Base-by-base conservation (phyloP, 805 yeast genomes). In the Starmerella khaoyaiensis region DNA sequence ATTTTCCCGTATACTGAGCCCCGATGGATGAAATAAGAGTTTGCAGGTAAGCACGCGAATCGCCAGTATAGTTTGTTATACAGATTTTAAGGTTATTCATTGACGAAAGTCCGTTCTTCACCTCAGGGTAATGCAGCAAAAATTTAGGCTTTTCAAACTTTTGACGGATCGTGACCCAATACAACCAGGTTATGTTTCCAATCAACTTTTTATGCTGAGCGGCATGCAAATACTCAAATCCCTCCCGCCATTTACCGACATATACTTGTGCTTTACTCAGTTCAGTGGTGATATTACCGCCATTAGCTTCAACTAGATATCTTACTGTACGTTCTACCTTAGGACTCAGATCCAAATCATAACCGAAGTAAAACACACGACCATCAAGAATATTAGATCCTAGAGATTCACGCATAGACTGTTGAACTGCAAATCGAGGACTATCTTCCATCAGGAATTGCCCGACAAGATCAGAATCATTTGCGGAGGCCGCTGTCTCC, bases 21-120 rank as follows among this genome's bases (percentile, higher is more conserved):
- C 97, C 96, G 50, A 82, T 53, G 0, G 77, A 64, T 16, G 63
- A 63, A 3, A 79, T 71, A 10, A 87, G 60, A 32, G 65, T 65
- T 37, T 75, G 73, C 24, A 90, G 58, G 49, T 82, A 87, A 26
- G 63, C 60, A 29, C 98, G 61, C 1, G 93, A 79, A 51, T 79
- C 90, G 0, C 96, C 96, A 17, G 79, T 70, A 52, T 80, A 84
- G 50, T 83, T 82, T 0, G 95, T 76, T 3, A 81, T 69, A 8
- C 83, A 67, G 9, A 83, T 69, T 3, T 65, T 60, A 26, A 73
- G 55, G n/a, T 68, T 65, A 12, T 60, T 59, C 63, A 79, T 70
- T 4, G 65, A 72, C 1, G 68, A 62, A 2, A 82, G 48, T 0
- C 74, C 74, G 1, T 55, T 61, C 17, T 56, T 53, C 5, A 73